These are phyloP conservation scores for Phialophora tarda DNA, from an alignment of 2,329 filamentous ascomycete species.

Conservation along the genomic window DNA sequence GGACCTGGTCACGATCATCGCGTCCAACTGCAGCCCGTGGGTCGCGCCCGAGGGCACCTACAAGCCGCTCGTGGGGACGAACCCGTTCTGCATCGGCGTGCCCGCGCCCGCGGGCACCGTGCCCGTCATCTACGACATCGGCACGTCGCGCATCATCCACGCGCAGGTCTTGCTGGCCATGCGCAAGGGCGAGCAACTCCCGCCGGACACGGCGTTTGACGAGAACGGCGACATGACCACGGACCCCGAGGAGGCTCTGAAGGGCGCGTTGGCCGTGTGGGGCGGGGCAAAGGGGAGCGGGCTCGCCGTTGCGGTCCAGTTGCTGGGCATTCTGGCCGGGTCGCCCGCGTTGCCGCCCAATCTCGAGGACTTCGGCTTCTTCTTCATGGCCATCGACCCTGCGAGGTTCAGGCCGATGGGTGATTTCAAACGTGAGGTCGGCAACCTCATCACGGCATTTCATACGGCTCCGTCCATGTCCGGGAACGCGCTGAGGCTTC, in stretches of 20 bases:
- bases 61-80: constrained; percentile 28
- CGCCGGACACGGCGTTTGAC: constrained; percentile 26
- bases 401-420: constrained; percentile 27
- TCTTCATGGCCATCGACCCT: constrained; percentile 29
- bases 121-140: constrained; percentile 32
- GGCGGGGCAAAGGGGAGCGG: constrained; percentile 29
- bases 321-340: constrained; percentile 28
- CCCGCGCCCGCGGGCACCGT: not conserved
- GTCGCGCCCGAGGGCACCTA: constrained; percentile 29
- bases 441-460: constrained; percentile 22
- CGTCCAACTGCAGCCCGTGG: constrained; percentile 27
- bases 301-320: constrained; percentile 28
- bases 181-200: constrained; percentile 22
- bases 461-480: constrained; percentile 21
- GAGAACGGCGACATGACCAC: constrained; percentile 26
- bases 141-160: constrained; percentile 31
- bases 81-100: constrained; percentile 32
- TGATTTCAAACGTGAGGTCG: constrained; percentile 31
- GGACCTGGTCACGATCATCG: constrained; percentile 30
- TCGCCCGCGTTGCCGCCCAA: constrained; percentile 27
- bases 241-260: constrained; percentile 24
- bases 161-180: constrained; percentile 25
- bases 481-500: constrained; percentile 21
- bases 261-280: constrained; percentile 28
- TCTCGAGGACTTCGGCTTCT: constrained; percentile 26